phyloP scores from a whole-genome alignment of 495 filamentous ascomycete genomes.

The Penicillium parvum region DNA sequence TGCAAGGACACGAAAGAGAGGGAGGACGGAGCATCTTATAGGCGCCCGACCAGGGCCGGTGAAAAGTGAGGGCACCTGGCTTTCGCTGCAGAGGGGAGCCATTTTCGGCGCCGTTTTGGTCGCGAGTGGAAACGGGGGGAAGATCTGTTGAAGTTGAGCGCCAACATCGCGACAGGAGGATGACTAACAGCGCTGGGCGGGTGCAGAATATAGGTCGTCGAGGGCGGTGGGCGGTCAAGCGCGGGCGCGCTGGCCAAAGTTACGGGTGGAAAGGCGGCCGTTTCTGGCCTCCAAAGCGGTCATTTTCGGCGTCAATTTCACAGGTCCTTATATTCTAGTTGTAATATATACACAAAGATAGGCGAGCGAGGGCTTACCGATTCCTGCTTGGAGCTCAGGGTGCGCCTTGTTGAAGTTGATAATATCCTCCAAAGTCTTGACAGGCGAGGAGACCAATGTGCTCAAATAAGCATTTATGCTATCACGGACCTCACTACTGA shows the following conservation, averaged over 20 bases:
- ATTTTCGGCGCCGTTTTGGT: conserved; percentile 13
- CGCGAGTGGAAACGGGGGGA: conserved; percentile 5
- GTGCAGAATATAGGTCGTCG: conserved; percentile 10
- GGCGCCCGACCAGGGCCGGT: conserved; percentile 6
- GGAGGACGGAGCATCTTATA: conserved; percentile 18
- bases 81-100: conserved; percentile 5
- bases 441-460: too few species aligned
- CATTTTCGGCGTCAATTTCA: conserved; percentile 8
- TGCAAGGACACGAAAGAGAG: too few species aligned
- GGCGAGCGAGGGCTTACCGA: too few species aligned
- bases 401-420: too few species aligned
- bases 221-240: neutral
- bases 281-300: conserved; percentile 6
- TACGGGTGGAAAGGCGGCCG: conserved; percentile 7
- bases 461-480: too few species aligned
- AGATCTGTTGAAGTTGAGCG: conserved; percentile 4
- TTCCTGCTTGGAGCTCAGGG: too few species aligned
- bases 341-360: too few species aligned
- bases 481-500: too few species aligned
- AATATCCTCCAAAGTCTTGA: too few species aligned
- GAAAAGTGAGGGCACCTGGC: conserved; percentile 1
- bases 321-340: conserved; percentile 11
- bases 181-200: neutral
- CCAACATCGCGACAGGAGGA: conserved; percentile 5
- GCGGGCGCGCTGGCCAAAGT: neutral